phyloP scores from a whole-genome alignment of 2,329 filamentous ascomycete species.

The Basipetospora chlamydospora region DNA sequence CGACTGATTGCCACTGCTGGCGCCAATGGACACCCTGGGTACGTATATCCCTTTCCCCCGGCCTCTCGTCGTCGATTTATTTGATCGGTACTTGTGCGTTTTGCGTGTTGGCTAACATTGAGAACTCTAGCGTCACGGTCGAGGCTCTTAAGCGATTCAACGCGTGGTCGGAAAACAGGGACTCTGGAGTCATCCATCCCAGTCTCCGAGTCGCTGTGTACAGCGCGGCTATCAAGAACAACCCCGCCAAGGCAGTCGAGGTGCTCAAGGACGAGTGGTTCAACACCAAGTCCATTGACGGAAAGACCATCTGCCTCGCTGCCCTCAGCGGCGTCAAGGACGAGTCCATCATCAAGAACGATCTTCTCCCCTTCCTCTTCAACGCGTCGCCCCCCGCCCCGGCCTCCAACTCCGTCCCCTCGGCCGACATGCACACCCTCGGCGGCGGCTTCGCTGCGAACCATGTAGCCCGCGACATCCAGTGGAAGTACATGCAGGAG shows the following conservation, averaged over 20 bases:
- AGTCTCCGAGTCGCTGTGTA: constrained; percentile 72
- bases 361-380: constrained; percentile 65
- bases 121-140: constrained; percentile 47
- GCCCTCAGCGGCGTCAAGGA: constrained; percentile 64
- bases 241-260: constrained; percentile 55
- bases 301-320: constrained; percentile 71
- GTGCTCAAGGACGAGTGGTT: constrained; percentile 76
- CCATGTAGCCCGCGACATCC: constrained; percentile 51
- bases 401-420: constrained; percentile 51
- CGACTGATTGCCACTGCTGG: constrained; percentile 65
- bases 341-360: constrained; percentile 48
- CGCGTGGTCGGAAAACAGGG: constrained; percentile 57
- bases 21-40: constrained; percentile 60
- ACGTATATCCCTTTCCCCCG: constrained; percentile 18
- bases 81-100: no score
- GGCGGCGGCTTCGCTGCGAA: constrained; percentile 62
- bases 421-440: constrained; percentile 77
- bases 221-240: constrained; percentile 55
- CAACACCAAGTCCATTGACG: constrained; percentile 72
- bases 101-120: no score
- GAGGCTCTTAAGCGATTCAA: constrained; percentile 71
- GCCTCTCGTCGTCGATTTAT: no score
- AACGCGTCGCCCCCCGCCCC: constrained; percentile 38
- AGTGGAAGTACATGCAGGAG: constrained; percentile 76
- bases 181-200: constrained; percentile 58